Percentiles rank a stretch among this genome's conserved stretches.
phyloP scores from a whole-genome alignment of 2,329 filamentous ascomycete species.

The Aurifilum marmelostoma region DNA sequence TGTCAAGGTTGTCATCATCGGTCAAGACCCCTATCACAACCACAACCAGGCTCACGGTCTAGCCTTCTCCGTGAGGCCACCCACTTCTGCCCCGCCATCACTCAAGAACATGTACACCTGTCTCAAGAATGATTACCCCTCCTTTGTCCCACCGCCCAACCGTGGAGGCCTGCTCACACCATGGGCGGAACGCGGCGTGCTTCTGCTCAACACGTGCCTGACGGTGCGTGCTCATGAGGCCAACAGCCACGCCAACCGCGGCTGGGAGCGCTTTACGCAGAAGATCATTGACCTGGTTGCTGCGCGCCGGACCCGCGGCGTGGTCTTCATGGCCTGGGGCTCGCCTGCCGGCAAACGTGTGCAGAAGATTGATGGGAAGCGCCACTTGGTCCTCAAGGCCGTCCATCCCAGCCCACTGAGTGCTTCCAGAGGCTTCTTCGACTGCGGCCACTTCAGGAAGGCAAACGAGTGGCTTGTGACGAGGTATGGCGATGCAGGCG shows the following conservation, averaged over 20 bases:
- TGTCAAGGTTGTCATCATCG: slow-evolving; percentile 91
- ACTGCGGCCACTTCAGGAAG: slow-evolving; percentile 79
- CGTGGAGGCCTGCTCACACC: slow-evolving; percentile 83
- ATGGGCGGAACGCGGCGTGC: slow-evolving; percentile 91
- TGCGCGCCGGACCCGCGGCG: slow-evolving; percentile 73
- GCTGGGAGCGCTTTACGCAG: slow-evolving; percentile 94
- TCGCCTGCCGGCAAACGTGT: slow-evolving; percentile 81
- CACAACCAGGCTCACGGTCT: slow-evolving; percentile 93
- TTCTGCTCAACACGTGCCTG: slow-evolving; percentile 92
- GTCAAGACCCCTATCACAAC: slow-evolving; percentile 98
- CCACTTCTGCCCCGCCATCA: slow-evolving; percentile 84
- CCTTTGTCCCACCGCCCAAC: slow-evolving; percentile 74
- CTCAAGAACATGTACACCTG: slow-evolving; percentile 92
- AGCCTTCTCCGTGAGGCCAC: slow-evolving; percentile 91
- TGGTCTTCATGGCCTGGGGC: slow-evolving; percentile 96
- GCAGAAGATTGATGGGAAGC: slow-evolving; percentile 68
- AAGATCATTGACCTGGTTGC: slow-evolving; percentile 87
- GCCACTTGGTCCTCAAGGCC: slow-evolving; percentile 81
- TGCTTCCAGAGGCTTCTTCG: slow-evolving; percentile 79
- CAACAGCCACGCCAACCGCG: slow-evolving; percentile 81
- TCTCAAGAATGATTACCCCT: slow-evolving; percentile 85
- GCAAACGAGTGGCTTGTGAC: slow-evolving; percentile 82
- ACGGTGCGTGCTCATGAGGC: slow-evolving; percentile 90
- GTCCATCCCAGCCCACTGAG: slow-evolving; percentile 95
- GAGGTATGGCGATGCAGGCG: slow-evolving; percentile 77